Conservation (phyloP, 1,284 basidiomycete species). For the Golubevia sp. region DNA sequence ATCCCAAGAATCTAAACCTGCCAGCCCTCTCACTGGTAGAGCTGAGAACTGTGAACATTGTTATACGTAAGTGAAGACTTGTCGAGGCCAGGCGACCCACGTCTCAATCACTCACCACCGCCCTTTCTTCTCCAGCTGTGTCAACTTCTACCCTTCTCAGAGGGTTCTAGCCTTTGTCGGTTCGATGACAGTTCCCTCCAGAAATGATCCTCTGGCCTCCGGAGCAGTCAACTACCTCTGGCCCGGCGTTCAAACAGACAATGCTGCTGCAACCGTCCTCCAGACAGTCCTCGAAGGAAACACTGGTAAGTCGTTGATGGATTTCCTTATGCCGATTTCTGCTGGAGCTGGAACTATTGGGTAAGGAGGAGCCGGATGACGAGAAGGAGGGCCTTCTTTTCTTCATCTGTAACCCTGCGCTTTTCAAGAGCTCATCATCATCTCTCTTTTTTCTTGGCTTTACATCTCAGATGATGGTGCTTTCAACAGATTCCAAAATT, state of each 20-base stretch:
- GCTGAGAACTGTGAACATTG: too few species aligned
- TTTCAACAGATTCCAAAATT: background rate
- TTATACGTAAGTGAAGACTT: too few species aligned
- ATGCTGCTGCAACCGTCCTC: background rate
- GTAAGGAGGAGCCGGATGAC: too few species aligned
- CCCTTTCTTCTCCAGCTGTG: background rate
- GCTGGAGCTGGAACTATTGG: too few species aligned
- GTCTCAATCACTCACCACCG: too few species aligned
- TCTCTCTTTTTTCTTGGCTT: background rate
- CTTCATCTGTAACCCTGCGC: too few species aligned
- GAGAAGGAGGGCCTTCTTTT: too few species aligned
- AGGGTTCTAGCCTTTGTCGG: background rate
- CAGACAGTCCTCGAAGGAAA: background rate
- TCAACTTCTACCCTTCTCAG: background rate
- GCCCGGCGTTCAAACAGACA: background rate
- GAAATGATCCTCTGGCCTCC: background rate
- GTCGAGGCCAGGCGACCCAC: too few species aligned
- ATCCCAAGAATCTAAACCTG: too few species aligned
- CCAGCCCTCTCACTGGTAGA: too few species aligned
- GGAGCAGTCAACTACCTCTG: background rate
- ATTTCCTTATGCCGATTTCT: background rate
- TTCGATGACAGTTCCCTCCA: background rate
- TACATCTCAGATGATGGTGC: background rate
- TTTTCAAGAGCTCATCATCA: too few species aligned
- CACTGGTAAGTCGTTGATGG: background rate